Evolutionary conservation across 139 green algal genomes (phyloP).

Genomic region (Gonium pectorale): DNA sequence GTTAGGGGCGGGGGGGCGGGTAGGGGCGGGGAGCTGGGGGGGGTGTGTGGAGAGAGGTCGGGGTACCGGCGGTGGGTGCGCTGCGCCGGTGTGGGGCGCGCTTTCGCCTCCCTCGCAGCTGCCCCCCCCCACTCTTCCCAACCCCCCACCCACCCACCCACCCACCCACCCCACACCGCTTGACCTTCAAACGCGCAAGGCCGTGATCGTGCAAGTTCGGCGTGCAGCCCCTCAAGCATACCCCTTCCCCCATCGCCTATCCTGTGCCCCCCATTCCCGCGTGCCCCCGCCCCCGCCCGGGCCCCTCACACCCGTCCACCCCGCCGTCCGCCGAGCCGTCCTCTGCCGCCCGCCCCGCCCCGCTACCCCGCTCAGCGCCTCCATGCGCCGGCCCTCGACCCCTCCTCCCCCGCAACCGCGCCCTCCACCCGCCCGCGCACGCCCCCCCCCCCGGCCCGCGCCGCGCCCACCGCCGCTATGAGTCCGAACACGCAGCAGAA

Average conservation of each 20-base stretch:
- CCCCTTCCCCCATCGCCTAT: background rate
- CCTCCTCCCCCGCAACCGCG: background rate
- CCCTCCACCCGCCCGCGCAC: background rate
- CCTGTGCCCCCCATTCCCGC: too few relatives aligned
- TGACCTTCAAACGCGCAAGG: background rate
- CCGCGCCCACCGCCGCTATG: slow-evolving; percentile 55
- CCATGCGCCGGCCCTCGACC: background rate
- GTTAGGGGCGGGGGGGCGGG: background rate
- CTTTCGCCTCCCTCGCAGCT: too few relatives aligned
- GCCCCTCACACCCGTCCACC: too few relatives aligned
- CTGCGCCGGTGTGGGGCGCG: too few relatives aligned
- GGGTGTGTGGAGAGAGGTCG: background rate
- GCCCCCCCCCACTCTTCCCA: too few relatives aligned
- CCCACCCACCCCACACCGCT: background rate
- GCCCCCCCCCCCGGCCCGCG: background rate
- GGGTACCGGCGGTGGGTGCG: too few relatives aligned
- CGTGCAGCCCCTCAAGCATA: too few relatives aligned
- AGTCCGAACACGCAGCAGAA: slow-evolving; percentile 81
- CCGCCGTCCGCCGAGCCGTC: too few relatives aligned
- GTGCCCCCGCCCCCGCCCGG: too few relatives aligned
- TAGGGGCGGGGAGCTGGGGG: too few relatives aligned
- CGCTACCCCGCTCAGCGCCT: background rate
- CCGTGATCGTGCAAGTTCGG: too few relatives aligned
- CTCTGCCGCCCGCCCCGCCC: too few relatives aligned
- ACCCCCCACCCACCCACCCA: background rate